Base-by-base conservation (phyloP, 2,329 filamentous ascomycete genomes). In the Clonostachys rhizophaga region DNA sequence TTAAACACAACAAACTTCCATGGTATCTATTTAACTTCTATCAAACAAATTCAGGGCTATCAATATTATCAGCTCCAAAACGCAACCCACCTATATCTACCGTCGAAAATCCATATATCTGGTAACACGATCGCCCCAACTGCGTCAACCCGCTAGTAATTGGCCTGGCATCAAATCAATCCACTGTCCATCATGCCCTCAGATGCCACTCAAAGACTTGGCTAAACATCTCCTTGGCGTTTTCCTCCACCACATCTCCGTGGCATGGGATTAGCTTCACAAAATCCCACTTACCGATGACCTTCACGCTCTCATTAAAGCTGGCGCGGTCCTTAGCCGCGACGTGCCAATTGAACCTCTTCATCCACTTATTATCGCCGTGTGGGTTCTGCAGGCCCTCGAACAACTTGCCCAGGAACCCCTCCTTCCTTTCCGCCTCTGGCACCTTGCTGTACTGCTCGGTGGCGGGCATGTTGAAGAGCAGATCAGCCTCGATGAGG, bases 201-300 rank as follows among this genome's bases (percentile, higher is more conserved):
- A 95, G 63, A 70, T 95, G 88, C 91, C 91, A 96, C 57, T 79
- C 78, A 67, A 95, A 89, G 12, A 95, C 75, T 64, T 87, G 89
- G 58, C 78, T 71, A 54, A 92, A 95, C 14, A 88, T 72, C 11
- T 77, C 78, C 74, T 95, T 96, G 10, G 79, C 91, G 52, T 73
- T 65, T 3, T 71, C 74, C 64, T 94, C 86, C 54, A 97, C 83
- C 14, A 88, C 84, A 69, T 99, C 94, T 9, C 94, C 94, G 67
- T 99, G 94, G 64, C 92, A 97, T 1, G 92, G 91, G 50, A 99
- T 84, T 44, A 97, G 75, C 37, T 84, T 84, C 53, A 86, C 81
- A 62, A 96, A 96, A 49, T 92, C 86, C 92, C 92, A 99, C 47
- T 67, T 63, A 46, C 83, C 74, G 52, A 97, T 92, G 50, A 77